Evolutionary conservation across 805 yeast species (phyloP).

Genomic region (Candida maesae): DNA sequence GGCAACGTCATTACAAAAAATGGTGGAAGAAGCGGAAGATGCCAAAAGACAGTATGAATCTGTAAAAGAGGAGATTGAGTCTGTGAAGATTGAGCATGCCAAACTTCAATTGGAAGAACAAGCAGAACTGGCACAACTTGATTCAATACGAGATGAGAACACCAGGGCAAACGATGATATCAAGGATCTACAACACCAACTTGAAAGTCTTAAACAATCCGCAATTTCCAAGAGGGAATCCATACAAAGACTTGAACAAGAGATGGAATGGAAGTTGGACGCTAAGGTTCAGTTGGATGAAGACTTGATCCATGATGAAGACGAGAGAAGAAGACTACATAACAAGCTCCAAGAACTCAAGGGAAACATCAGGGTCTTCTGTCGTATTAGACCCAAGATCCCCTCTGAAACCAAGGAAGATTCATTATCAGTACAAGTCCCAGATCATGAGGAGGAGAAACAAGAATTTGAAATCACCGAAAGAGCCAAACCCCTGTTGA

Average conservation of each 20-base stretch:
- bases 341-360: conserved; percentile 77
- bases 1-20: conserved; percentile 8
- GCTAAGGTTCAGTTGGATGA: conserved; percentile 32
- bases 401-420: conserved; percentile 23
- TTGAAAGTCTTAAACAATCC: conserved; percentile 18
- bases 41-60: neutral
- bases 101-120: neutral
- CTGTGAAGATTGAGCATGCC: neutral
- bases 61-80: neutral
- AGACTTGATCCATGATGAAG: conserved; percentile 46
- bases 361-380: conserved; percentile 89
- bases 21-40: neutral
- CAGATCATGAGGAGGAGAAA: conserved; percentile 26
- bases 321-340: conserved; percentile 59
- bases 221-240: conserved; percentile 16
- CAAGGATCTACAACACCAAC: neutral
- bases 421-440: conserved; percentile 31
- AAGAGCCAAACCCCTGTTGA: conserved; percentile 5
- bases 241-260: conserved; percentile 18
- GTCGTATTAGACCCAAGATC: conserved; percentile 70
- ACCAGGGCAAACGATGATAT: neutral
- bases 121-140: neutral
- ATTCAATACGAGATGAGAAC: conserved; percentile 5
- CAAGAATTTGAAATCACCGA: conserved; percentile 23
- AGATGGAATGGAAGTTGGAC: conserved; percentile 27